These are phyloP conservation scores for Punctularia strigosozonata DNA, from an alignment of 768 basidiomycete species.

Conservation along the genomic window DNA sequence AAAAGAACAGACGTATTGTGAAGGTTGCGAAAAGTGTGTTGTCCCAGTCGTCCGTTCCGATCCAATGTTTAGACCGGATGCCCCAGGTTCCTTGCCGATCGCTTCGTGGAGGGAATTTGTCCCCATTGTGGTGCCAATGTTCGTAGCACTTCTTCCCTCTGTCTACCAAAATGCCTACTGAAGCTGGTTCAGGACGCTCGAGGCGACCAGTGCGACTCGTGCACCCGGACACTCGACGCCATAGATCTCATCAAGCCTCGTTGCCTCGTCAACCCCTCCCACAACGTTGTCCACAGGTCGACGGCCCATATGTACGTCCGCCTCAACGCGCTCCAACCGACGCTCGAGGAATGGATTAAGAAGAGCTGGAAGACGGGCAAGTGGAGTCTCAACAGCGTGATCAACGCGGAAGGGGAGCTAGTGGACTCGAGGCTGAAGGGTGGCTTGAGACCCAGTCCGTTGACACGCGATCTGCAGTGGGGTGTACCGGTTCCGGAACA, in stretches of 20 bases:
- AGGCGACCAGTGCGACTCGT: slow-evolving; percentile 96
- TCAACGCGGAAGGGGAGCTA: slow-evolving; percentile 79
- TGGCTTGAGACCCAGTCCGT: slow-evolving; percentile 79
- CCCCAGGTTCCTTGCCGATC: slow-evolving; percentile 83
- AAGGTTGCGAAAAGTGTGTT: slow-evolving; percentile 72
- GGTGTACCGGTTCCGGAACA: slow-evolving; percentile 82
- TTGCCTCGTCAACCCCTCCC: slow-evolving; percentile 76
- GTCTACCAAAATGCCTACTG: background rate
- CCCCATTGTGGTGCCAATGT: slow-evolving; percentile 87
- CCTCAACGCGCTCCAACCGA: slow-evolving; percentile 72
- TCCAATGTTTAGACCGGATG: slow-evolving; percentile 4
- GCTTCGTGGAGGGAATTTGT: slow-evolving; percentile 96
- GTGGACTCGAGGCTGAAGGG: slow-evolving; percentile 80
- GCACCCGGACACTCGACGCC: slow-evolving; percentile 85
- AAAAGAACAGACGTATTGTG: slow-evolving; percentile 91
- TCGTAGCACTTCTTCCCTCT: slow-evolving; percentile 10
- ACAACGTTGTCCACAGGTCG: slow-evolving; percentile 60
- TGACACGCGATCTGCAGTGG: slow-evolving; percentile 93
- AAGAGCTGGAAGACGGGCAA: slow-evolving; percentile 67
- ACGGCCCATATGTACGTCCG: slow-evolving; percentile 90
- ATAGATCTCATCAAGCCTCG: slow-evolving; percentile 91
- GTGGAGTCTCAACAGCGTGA: slow-evolving; percentile 90
- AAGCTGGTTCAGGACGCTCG: slow-evolving; percentile 63
- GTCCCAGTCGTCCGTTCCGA: background rate
- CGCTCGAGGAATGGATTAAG: slow-evolving; percentile 82